A percentile compares a stretch with the other conserved stretches of the same genome.
Evolutionary conservation across 2,329 filamentous ascomycete species (phyloP).

Genomic region (Hymenoscyphus infarciens): DNA sequence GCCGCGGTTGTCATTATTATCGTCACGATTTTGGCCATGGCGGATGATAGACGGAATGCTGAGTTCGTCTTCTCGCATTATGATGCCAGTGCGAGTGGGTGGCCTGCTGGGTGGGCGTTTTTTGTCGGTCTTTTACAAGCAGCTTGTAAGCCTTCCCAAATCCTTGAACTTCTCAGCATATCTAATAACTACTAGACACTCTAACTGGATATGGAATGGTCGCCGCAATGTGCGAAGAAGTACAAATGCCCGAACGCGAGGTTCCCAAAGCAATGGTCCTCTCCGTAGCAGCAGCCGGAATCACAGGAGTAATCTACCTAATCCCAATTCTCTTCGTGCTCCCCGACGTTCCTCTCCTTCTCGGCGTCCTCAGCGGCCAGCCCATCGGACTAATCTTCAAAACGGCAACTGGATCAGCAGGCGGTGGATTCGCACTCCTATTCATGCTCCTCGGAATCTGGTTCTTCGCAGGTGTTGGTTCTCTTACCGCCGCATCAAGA

Average conservation of each 20-base stretch:
- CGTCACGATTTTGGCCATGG: slow-evolving; percentile 54
- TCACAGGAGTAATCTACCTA: slow-evolving; percentile 50
- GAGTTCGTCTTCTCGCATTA: slow-evolving; percentile 67
- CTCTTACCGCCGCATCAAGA: slow-evolving; percentile 50
- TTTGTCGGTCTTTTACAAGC: slow-evolving; percentile 69
- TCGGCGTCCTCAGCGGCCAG: slow-evolving; percentile 44
- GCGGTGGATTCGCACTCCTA: slow-evolving; percentile 45
- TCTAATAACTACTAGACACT: slow-evolving; percentile 44
- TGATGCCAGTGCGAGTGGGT: slow-evolving; percentile 62
- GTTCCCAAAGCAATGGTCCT: slow-evolving; percentile 46
- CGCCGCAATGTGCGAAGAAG: slow-evolving; percentile 60
- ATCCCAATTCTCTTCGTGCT: slow-evolving; percentile 49
- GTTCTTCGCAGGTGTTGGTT: slow-evolving; percentile 51
- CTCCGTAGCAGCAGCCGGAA: slow-evolving; percentile 46
- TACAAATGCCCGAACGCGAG: slow-evolving; percentile 47
- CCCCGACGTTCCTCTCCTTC: slow-evolving; percentile 44
- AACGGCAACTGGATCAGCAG: slow-evolving; percentile 46
- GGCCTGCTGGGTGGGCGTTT: slow-evolving; percentile 68
- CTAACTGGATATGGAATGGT: slow-evolving; percentile 66
- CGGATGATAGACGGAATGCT: slow-evolving; percentile 52
- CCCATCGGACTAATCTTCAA: slow-evolving; percentile 50
- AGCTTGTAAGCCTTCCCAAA: slow-evolving; percentile 24
- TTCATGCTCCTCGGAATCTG: slow-evolving; percentile 48
- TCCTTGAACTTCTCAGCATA: background rate
- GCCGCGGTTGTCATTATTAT: slow-evolving; percentile 66